Base-by-base conservation (phyloP, 2,329 filamentous ascomycete species). In the Sclerotinia nivalis region DNA sequence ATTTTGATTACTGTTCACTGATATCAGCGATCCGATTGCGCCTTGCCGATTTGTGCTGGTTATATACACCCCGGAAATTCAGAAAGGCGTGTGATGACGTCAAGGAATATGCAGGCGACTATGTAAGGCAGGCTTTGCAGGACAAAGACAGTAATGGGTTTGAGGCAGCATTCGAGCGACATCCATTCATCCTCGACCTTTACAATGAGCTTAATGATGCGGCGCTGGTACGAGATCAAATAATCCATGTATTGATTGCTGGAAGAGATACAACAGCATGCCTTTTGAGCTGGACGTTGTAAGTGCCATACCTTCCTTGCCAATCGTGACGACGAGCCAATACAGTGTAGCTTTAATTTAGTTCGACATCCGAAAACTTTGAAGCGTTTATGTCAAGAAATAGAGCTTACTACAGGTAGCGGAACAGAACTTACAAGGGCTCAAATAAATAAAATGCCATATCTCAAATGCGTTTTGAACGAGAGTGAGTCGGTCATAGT, bases 201-300 rank as follows among this genome's bases (percentile, higher is more conserved):
- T 31, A 28, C 22, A 31, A 52, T 2, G 60, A 64, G 43, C 87
- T 86, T 6, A 84, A 61, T 66, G 71, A 64, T 52, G 69, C 25
- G 61, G 43, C 31, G n/a, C 12, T 61, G 22, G 22, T 69, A 81
- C 81, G 2, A 74, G 79, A 4, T 62, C 77, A 82, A 68, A 37
- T 75, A 1, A 69, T 79, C 15, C 74, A 76, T 47, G 76, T 82
- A 25, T 73, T 82, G 43, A 69, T 81, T 34, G 81, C 81, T 1
- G 81, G 80, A 7, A 75, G 81, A 50, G 82, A 83, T 68, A 82
- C 81, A 1, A 83, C 81, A 0, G 80, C 80, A n/a, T 71, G 69
- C 20, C 72, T 82, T 1, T 74, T 83, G 8, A 82, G 0, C 81
- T 85, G 74, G 79, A 84, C 64, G 22, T 70, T 74, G 73, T 73